These are phyloP conservation scores for Termitomyces sp. DNA, from an alignment of 768 basidiomycete genomes.

Conservation along the genomic window DNA sequence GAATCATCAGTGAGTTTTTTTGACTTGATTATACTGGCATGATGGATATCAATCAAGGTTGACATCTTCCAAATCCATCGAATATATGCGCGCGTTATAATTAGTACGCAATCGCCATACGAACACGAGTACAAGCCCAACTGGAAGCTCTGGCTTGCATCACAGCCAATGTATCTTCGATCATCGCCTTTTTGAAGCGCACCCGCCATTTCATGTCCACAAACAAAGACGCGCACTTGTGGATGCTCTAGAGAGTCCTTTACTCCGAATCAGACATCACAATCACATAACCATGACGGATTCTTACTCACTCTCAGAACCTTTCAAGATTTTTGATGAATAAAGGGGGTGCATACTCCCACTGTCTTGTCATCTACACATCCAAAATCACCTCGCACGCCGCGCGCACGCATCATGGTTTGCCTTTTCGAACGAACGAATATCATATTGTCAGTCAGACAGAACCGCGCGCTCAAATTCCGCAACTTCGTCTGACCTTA, in stretches of 20 bases:
- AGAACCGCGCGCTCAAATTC: too few species aligned
- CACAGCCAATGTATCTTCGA: slow-evolving; percentile 8
- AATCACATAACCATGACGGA: background rate
- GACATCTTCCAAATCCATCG: slow-evolving; percentile 5
- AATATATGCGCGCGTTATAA: background rate
- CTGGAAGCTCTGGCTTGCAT: slow-evolving; percentile 13
- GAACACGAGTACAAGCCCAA: background rate
- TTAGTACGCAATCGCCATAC: background rate
- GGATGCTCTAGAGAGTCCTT: slow-evolving; percentile 14
- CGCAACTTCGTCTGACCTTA: background rate
- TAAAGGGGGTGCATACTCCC: slow-evolving; percentile 12
- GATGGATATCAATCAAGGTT: slow-evolving; percentile 17
- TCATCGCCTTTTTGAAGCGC: slow-evolving; percentile 11
- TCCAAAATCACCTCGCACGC: slow-evolving; percentile 13
- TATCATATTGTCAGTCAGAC: background rate
- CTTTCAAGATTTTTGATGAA: slow-evolving; percentile 15
- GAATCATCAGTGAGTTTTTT: background rate
- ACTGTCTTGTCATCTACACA: background rate
- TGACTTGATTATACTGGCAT: background rate
- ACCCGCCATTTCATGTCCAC: slow-evolving; percentile 13
- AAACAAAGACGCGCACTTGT: slow-evolving; percentile 8
- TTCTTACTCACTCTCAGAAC: slow-evolving; percentile 10
- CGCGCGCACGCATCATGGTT: slow-evolving; percentile 17
- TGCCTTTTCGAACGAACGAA: background rate
- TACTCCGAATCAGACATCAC: background rate